Percentiles rank a stretch among this genome's conserved stretches.
Evolutionary conservation across 1,284 basidiomycete species (phyloP).

Genomic region (Tremellales sp.): DNA sequence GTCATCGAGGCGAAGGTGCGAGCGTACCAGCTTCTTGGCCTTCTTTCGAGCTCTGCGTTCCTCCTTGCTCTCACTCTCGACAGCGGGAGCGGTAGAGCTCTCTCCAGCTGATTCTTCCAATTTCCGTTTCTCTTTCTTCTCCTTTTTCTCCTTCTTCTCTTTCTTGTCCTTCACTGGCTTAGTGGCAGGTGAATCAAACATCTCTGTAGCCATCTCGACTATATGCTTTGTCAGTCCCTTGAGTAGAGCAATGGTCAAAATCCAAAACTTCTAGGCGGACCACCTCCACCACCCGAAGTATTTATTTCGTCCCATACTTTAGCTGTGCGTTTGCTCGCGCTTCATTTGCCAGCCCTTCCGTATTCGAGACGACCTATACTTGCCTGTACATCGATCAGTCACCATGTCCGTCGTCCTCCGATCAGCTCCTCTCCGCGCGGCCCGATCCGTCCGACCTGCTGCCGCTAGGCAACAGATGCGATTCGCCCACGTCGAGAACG

Average conservation of each 20-base stretch:
- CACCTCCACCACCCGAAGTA: conserved; percentile 6
- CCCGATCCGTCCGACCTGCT: conserved; percentile 10
- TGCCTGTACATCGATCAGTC: too few species aligned
- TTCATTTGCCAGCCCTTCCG: too few species aligned
- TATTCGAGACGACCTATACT: too few species aligned
- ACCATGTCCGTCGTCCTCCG: conserved; percentile 34
- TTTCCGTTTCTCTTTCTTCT: neutral
- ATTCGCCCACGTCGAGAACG: conserved; percentile 33
- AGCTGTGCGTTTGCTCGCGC: too few species aligned
- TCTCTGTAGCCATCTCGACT: neutral
- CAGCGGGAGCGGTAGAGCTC: neutral
- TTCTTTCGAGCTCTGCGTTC: neutral
- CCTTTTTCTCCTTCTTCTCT: neutral
- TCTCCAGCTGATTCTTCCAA: neutral
- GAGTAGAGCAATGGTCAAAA: neutral
- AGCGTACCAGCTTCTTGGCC: neutral
- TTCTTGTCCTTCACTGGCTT: neutral
- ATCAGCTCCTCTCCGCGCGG: conserved; percentile 21
- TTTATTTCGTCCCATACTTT: too few species aligned
- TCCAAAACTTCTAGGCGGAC: neutral
- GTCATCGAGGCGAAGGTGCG: neutral
- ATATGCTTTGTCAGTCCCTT: neutral
- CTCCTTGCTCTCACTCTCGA: neutral
- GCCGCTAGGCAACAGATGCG: conserved; percentile 17
- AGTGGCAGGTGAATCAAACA: neutral